Evolutionary conservation across 2,329 filamentous ascomycete genomes (phyloP), one percentile per base, ranked within the genome.

Genomic region (Knoxdaviesia proteae): DNA sequence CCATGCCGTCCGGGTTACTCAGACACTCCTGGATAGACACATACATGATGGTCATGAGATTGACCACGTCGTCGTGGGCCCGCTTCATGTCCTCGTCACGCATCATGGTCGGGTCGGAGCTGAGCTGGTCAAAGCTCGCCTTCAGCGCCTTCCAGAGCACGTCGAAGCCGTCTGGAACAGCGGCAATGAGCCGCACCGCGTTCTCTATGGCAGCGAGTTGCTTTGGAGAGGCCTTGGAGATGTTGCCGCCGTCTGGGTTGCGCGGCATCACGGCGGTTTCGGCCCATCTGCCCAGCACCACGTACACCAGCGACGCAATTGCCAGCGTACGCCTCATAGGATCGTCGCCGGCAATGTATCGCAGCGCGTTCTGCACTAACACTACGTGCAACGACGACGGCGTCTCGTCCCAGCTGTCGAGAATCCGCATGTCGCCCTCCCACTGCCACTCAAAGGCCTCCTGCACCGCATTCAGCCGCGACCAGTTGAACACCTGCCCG

Each of bases 401-500:
- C 60, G 29, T 71, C 67, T 5, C 37, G 42, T 42, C 11, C 38
- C 40, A 8, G 37, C n/a, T 7, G 42, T 34, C 10, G 37, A 38
- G 20, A 20, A 20, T 20, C 20, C 38, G 38, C 29, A 34, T 38
- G 1, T 72, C 68, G 29, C 68, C 64, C 50, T 69, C 61, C 83
- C 83, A 94, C 53, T 78, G 72, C 55, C 74, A 72, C 48, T 86
- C 74, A 54, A 93, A 96, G 2, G 78, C 76, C 35, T 74, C 68
- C 53, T 83, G 82, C 20, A 82, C 78, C 42, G 77, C 73, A 42
- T 81, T 71, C 40, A 94, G 65, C 52, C 87, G 78, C 39, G 79
- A 70, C 61, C 83, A 82, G 56, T 96, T 87, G 59, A 82, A 81
- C 47, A 84, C 77, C 51, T 81, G 80, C 60, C 96, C 94, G 42